These are phyloP conservation scores for Termitomyces sp. DNA, from an alignment of 768 basidiomycete species.

Conservation along the genomic window DNA sequence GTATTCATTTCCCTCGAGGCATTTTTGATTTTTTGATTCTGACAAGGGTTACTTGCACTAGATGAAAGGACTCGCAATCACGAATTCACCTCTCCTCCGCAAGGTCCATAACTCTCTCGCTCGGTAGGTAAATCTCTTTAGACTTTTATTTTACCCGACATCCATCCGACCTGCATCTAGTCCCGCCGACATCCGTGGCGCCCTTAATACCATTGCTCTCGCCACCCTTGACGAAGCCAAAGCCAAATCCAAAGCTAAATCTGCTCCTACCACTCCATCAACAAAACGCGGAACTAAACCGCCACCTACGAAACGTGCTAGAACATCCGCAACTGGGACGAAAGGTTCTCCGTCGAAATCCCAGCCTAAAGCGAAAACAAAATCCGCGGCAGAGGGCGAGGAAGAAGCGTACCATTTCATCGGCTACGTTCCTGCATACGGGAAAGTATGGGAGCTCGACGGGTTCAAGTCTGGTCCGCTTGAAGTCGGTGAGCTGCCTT, in stretches of 20 bases:
- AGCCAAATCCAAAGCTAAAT: conserved; percentile 30
- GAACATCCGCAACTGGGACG: conserved; percentile 12
- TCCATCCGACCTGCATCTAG: conserved; percentile 22
- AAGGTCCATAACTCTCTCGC: conserved; percentile 55
- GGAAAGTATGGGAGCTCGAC: conserved; percentile 70
- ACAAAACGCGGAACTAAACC: conserved; percentile 23
- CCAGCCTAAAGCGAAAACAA: conserved; percentile 14
- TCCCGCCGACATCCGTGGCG: conserved; percentile 53
- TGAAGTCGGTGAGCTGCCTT: conserved; percentile 54
- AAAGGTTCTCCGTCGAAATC: conserved; percentile 13
- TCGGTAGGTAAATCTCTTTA: conserved; percentile 32
- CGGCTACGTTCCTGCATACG: conserved; percentile 55
- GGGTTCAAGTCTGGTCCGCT: conserved; percentile 59
- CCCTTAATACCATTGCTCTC: conserved; percentile 39
- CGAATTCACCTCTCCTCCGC: conserved; percentile 50
- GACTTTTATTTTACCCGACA: not conserved
- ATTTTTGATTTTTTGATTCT: not conserved
- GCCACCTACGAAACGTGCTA: conserved; percentile 33
- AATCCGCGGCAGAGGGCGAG: conserved; percentile 16
- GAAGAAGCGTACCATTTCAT: conserved; percentile 61
- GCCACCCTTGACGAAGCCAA: conserved; percentile 40
- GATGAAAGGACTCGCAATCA: conserved; percentile 63
- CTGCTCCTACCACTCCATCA: conserved; percentile 6
- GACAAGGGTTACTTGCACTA: conserved; percentile 15
- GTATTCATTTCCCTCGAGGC: not conserved